Evolutionary conservation across 768 basidiomycete genomes (phyloP).

Genomic region (Ramaria sp.): DNA sequence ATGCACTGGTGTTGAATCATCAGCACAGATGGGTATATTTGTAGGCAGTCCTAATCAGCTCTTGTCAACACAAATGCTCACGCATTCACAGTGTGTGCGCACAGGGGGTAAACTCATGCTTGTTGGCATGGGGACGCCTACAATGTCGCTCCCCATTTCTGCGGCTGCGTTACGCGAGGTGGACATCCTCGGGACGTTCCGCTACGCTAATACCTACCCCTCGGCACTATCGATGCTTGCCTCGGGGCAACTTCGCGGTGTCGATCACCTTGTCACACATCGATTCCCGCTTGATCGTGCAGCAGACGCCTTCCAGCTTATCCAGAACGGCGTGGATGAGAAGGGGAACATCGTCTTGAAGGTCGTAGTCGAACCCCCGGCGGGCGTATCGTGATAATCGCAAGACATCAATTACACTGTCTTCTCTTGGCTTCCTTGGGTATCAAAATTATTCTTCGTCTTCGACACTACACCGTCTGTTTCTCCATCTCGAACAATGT

Average conservation of each 20-base stretch:
- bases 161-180: constrained; percentile 80
- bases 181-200: constrained; percentile 86
- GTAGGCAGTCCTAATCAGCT: constrained; percentile 37
- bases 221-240: constrained; percentile 74
- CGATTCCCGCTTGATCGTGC: constrained; percentile 56
- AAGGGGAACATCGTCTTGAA: constrained; percentile 79
- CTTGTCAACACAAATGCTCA: constrained; percentile 9
- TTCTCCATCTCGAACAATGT: too few species aligned
- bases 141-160: constrained; percentile 72
- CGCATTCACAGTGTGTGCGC: constrained; percentile 49
- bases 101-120: constrained; percentile 87
- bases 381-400: not conserved
- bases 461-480: too few species aligned
- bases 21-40: constrained; percentile 84
- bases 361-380: constrained; percentile 48
- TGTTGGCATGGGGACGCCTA: constrained; percentile 90
- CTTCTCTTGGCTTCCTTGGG: not conserved
- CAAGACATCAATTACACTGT: not conserved
- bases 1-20: constrained; percentile 88
- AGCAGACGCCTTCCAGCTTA: constrained; percentile 69
- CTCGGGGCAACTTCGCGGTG: constrained; percentile 48
- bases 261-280: constrained; percentile 73
- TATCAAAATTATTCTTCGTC: too few species aligned
- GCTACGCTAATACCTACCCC: constrained; percentile 84
- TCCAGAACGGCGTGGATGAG: constrained; percentile 68